Evolutionary conservation across 2,329 filamentous ascomycete genomes (phyloP).

Genomic region (Clonostachys rhizophaga): DNA sequence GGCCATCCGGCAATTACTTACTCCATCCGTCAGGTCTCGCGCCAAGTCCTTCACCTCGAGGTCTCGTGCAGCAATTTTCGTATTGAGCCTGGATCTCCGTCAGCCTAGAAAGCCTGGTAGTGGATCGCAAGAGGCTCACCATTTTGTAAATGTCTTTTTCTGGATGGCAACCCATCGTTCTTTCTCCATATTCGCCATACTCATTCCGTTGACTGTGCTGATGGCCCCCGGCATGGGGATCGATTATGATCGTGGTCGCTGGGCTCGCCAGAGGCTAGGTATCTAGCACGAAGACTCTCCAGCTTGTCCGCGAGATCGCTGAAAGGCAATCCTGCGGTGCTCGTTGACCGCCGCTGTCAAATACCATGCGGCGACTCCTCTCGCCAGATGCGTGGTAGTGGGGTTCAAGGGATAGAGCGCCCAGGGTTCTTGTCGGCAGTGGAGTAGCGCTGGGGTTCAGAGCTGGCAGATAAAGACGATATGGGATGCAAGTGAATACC

Average conservation of each 20-base stretch:
- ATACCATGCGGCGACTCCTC: slow-evolving; percentile 46
- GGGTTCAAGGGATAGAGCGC: slow-evolving; percentile 1
- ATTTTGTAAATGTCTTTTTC: slow-evolving; percentile 99
- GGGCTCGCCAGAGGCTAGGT: slow-evolving; percentile 2
- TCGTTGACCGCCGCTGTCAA: slow-evolving; percentile 34
- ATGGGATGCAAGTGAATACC: too few species aligned
- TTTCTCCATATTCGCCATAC: slow-evolving; percentile 61
- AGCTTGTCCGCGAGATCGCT: too few species aligned
- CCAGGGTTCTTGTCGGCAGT: too few species aligned
- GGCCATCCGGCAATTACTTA: slow-evolving; percentile 41
- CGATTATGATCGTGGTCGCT: slow-evolving; percentile 13
- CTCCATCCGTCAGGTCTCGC: slow-evolving; percentile 86
- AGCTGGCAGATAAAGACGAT: background rate
- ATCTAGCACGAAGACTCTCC: too few species aligned
- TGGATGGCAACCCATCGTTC: slow-evolving; percentile 76
- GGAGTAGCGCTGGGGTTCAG: too few species aligned
- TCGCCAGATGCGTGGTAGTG: slow-evolving; percentile 26
- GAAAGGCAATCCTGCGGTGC: background rate
- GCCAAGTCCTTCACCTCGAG: slow-evolving; percentile 85
- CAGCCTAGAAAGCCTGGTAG: background rate
- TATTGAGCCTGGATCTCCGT: slow-evolving; percentile 72
- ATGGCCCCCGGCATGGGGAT: slow-evolving; percentile 7
- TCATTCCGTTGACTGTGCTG: slow-evolving; percentile 33
- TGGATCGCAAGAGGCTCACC: slow-evolving; percentile 29
- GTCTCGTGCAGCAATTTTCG: slow-evolving; percentile 76